Conservation (phyloP, 305 asterid genomes). For the Fraxinus baroniana region DNA sequence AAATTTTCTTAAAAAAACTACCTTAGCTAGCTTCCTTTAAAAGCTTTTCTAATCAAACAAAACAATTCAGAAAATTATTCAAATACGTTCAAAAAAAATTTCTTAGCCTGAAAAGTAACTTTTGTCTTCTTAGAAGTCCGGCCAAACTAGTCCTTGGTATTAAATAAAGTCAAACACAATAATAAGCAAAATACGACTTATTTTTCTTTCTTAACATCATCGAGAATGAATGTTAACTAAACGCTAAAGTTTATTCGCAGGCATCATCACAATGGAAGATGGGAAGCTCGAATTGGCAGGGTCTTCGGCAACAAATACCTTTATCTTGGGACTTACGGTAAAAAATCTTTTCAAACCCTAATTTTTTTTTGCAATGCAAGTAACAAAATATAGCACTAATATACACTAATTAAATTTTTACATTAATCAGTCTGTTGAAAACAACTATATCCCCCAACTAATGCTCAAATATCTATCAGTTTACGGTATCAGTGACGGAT, state of each 20-base stretch:
- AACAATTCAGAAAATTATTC: no score
- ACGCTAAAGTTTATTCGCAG: constrained; percentile 29
- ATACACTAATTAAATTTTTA: neutral
- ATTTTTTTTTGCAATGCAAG: neutral
- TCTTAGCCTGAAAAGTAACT: neutral
- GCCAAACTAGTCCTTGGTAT: neutral
- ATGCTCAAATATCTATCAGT: neutral
- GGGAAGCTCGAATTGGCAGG: constrained; percentile 92
- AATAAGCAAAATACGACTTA: neutral
- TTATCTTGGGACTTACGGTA: constrained; percentile 88
- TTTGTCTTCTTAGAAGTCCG: neutral
- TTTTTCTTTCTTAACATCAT: neutral
- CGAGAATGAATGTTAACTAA: neutral
- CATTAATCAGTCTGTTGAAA: neutral
- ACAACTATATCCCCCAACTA: neutral
- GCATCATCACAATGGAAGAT: constrained; percentile 92
- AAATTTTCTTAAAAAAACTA: neutral
- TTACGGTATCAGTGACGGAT: neutral
- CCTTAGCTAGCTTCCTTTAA: neutral
- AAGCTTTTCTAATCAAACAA: neutral
- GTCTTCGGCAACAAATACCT: constrained; percentile 89
- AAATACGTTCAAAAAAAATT: no score
- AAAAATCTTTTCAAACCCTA: neutral
- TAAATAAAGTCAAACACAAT: neutral
- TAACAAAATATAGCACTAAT: neutral